These are phyloP conservation scores for Prunus yedoensis DNA, from an alignment of 331 rosid genomes.

Conservation along the genomic window DNA sequence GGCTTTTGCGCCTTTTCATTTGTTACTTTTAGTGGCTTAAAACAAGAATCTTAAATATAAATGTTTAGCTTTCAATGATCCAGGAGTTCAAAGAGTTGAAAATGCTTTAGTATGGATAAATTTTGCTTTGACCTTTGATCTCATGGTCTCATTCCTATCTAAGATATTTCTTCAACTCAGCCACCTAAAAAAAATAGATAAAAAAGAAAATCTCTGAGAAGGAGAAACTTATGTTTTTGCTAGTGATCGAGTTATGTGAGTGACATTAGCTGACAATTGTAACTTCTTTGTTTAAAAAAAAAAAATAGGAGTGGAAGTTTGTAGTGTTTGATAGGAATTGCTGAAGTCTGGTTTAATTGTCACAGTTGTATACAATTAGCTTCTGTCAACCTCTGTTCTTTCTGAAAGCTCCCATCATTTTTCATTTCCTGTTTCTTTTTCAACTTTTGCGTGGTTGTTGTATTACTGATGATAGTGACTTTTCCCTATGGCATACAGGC, in stretches of 20 bases:
- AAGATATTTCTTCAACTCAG: too few relatives aligned
- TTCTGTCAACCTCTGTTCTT: neutral
- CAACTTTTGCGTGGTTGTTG: slow-evolving; percentile 8
- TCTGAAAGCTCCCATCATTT: neutral
- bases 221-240: too few relatives aligned
- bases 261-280: neutral
- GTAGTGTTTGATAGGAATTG: neutral
- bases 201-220: too few relatives aligned
- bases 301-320: neutral
- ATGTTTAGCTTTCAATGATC: neutral
- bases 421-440: neutral
- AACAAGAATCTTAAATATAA: neutral
- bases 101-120: neutral
- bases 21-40: neutral
- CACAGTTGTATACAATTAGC: neutral
- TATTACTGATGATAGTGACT: slow-evolving; percentile 21
- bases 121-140: neutral
- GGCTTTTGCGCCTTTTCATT: neutral
- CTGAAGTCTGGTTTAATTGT: neutral
- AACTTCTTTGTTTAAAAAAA: neutral
- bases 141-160: too few relatives aligned
- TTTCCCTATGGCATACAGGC: slow-evolving; percentile 49
- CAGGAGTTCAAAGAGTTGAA: neutral
- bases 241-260: neutral
- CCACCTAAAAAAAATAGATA: too few relatives aligned